phyloP scores from a whole-genome alignment of 441 rosid species.

The Adansonia grandidieri region DNA sequence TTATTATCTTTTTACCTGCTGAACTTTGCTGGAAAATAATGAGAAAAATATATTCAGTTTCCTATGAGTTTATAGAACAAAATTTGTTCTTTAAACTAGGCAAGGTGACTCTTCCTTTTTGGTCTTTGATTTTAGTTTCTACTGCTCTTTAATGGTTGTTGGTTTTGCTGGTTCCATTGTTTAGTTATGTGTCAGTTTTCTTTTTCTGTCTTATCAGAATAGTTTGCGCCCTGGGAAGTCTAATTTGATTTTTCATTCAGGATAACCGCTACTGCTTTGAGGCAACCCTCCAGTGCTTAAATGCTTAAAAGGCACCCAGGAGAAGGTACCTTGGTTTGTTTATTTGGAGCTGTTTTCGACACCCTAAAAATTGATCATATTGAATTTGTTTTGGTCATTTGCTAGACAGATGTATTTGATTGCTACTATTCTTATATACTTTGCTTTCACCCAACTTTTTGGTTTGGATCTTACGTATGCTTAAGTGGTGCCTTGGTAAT shows the following conservation, averaged over 20 bases:
- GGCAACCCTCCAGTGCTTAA: slow-evolving; percentile 82
- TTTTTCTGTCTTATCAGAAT: slow-evolving; percentile 22
- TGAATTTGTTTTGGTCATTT: slow-evolving; percentile 23
- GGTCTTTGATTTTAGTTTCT: background rate
- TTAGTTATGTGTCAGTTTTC: background rate
- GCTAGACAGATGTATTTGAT: slow-evolving; percentile 2
- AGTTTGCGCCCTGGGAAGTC: slow-evolving; percentile 56
- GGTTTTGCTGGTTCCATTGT: slow-evolving; percentile 19
- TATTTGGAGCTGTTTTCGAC: slow-evolving; percentile 54
- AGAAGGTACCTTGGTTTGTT: slow-evolving; percentile 99
- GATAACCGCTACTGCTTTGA: slow-evolving; percentile 74
- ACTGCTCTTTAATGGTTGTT: background rate
- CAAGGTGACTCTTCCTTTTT: slow-evolving; percentile 25
- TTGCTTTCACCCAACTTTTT: background rate
- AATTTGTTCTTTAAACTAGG: slow-evolving; percentile 30
- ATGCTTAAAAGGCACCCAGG: slow-evolving; percentile 88
- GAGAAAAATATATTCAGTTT: slow-evolving; percentile 30
- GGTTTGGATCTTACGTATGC: background rate
- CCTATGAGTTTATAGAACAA: slow-evolving; percentile 28
- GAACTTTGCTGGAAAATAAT: slow-evolving; percentile 29
- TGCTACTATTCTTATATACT: background rate
- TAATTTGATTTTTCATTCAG: slow-evolving; percentile 90
- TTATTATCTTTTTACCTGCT: slow-evolving; percentile 31
- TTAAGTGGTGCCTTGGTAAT: background rate
- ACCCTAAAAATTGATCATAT: slow-evolving; percentile 33